Evolutionary conservation across 768 basidiomycete species (phyloP), one percentile per base, ranked within the genome.

Genomic region (Calvatia gigantea): DNA sequence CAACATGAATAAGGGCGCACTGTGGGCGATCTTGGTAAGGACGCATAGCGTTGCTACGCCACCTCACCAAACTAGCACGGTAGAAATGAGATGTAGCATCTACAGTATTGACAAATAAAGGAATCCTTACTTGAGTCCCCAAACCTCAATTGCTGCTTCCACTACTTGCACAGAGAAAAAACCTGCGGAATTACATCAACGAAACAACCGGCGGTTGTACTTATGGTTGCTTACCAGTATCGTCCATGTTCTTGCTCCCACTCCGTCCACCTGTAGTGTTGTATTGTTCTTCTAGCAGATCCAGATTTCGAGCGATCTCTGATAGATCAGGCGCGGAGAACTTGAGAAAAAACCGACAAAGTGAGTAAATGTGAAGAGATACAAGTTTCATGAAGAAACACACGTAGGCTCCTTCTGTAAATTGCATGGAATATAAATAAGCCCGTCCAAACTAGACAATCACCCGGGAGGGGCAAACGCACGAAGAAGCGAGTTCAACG

Each of bases 161-260:
- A 96, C 68, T 1, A 96, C 94, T 60, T 94, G 92, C 1, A 96
- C 80, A 2, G 94, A 95, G 71, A 97, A 97, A 69, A 92, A 97
- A 1, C 91, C 91, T 92, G 60, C 12, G 3, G 28, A 19, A 44
- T 32, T n/a, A 43, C 21, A 7, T 42, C 19, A 38, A 49, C 37
- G 23, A 29, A 35, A 14, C 21, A 31, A 14, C 23, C n/a, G 15
- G 47, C 21, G 11, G 39, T 19, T 14, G 2, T 4, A 9, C 3
- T 46, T 45, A 38, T n/a, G 19, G 53, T 63, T 31, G 4, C 28
- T 8, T 58, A 84, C 92, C 94, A 25, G 91, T 92, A 67, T 95
- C 94, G 62, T 97, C 94, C 89, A 94, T 91, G 65, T 97, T 97
- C 57, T 79, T 75, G 70, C 87, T 87, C 71, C 67, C 50, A 70